Evolutionary conservation across 2,329 filamentous ascomycete genomes (phyloP), one percentile per base, ranked within the genome.

Genomic region (Thermoascus crustaceus): DNA sequence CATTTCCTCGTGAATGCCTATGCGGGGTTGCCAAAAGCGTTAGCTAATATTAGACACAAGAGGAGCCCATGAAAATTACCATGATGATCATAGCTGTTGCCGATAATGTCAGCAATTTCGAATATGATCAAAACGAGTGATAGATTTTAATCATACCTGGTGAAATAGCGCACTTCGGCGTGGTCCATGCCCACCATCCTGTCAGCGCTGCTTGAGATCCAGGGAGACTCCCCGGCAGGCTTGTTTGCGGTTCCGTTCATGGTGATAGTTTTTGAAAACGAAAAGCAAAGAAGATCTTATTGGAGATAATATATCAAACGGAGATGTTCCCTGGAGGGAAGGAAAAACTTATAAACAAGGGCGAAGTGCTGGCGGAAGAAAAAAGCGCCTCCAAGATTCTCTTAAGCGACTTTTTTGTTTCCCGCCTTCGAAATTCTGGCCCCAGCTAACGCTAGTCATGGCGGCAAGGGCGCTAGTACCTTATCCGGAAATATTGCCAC

Each of bases 151-250:
- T 39, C 59, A 47, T 68, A 93, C 88, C 87, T 94, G 71, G 95
- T 96, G 72, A 96, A 96, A 73, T 96, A 98, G 67, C 96, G 91
- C 65, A 93, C 87, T 73, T 98, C 91, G 46, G 88, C 91, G 69
- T 94, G 88, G 61, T 85, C 82, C 75, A 94, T 80, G 52, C 64
- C 66, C 21, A 63, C 63, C 64, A 69, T 66, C 42, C 63, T 58
- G 45, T 70, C 67, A 42, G 65, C 66, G 38, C 62, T 66, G 53
- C 60, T 64, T 40, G 57, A 47, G 35, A 52, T 60, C 32, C 13
- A 17, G 13, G 32, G 29, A 6, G 29, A 16, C 7, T 45, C 46
- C 30, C 43, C 45, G 36, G 53, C 30, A 41, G 51, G 40, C 26
- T 50, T 39, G 40, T 43, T 30, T 46, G 47, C 18, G 6, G 43